Base-by-base conservation (phyloP, 257 asterid genomes). In the Penstemon davidsonii region DNA sequence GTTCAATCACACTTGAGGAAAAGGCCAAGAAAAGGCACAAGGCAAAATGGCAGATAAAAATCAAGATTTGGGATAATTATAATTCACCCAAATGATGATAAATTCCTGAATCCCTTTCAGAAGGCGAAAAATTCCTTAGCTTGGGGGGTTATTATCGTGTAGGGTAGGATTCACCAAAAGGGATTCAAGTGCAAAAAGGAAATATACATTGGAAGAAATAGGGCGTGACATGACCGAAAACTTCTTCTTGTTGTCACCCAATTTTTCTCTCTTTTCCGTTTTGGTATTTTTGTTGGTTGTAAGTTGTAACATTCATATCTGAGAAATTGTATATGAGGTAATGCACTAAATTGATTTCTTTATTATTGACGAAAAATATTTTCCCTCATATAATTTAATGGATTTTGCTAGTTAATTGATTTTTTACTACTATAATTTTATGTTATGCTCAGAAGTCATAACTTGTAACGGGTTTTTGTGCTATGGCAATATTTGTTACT, bases 141-240 rank as follows among this genome's bases (percentile, higher is more conserved):
- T 45, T 44, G 79, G 72, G 78, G 70, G 66, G 51, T 69, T 72
- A 67, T 68, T 42, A 62, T 44, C 15, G 75, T 40, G 70, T 45
- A 67, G 46, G 76, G 75, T 44, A 68, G 75, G 85, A 84, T 84
- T 91, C 80, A 81, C 55, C 63, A 55, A 56, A 62, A 51, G 41
- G 52, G 71, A 78, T 63, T 76, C 76, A 72, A 65, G 53, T 43
- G 51, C 70, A 59, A 62, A 71, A 45, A 65, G 51, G 47, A 19
- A 43, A 25, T 15, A 47, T 36, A 46, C 62, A 75, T 64, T 69
- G 75, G 76, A 45, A 71, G 79, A 69, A 50, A 63, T 74, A 82
- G 79, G 88, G 90, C 87, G 86, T 83, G 70, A 68, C 83, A 83
- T 90, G 91, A 87, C 96, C 89, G 76, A 66, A 75, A 73, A 75